Conservation (phyloP, 106 monocot species). For the Acorus gramineus region DNA sequence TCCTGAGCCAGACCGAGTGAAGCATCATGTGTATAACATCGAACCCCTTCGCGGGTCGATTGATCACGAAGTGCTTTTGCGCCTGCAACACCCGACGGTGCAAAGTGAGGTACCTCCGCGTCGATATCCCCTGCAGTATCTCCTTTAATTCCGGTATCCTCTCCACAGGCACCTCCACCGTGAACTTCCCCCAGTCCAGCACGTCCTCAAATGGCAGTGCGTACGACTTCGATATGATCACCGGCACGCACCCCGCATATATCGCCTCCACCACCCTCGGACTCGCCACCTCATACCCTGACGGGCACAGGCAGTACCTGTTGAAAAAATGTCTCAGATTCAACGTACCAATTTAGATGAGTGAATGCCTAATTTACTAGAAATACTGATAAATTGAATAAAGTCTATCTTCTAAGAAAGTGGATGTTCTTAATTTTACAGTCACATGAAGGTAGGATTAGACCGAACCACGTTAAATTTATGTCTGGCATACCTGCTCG, state of each 20-base stretch:
- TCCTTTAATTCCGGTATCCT: conserved; percentile 47
- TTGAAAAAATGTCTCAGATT: too few species aligned
- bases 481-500: background rate
- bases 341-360: too few species aligned
- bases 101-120: conserved; percentile 22
- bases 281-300: conserved; percentile 76
- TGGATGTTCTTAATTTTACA: too few species aligned
- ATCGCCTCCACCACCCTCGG: conserved; percentile 59
- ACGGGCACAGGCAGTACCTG: conserved; percentile 62
- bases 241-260: conserved; percentile 63
- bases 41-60: conserved; percentile 26
- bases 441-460: too few species aligned
- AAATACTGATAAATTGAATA: too few species aligned
- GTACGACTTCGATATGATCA: conserved; percentile 48
- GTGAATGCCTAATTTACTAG: too few species aligned
- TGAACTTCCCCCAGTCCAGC: conserved; percentile 59
- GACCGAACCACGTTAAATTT: too few species aligned
- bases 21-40: conserved; percentile 49
- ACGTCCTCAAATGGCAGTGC: conserved; percentile 67
- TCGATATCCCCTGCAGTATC: conserved; percentile 25
- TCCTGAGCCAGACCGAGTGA: conserved; percentile 48
- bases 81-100: conserved; percentile 30
- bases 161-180: conserved; percentile 24
- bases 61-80: conserved; percentile 40
- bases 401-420: too few species aligned